phyloP scores from a whole-genome alignment of 139 green algal species.

The Penium margaritaceum region DNA sequence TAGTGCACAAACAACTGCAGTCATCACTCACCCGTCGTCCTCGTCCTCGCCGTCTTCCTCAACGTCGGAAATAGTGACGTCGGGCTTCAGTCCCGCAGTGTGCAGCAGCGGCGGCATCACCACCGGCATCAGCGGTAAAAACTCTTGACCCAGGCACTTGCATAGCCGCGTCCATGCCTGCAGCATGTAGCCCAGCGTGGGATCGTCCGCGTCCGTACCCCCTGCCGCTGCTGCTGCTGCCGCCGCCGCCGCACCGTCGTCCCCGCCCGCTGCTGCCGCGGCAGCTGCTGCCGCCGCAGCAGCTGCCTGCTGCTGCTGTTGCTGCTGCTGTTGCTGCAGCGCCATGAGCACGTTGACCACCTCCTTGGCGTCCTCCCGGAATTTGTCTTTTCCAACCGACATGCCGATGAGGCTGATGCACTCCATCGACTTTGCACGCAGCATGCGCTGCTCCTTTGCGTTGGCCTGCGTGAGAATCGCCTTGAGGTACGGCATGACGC shows the following conservation, averaged over 20 bases:
- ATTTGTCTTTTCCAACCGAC: conserved; percentile 87
- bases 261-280: too few species aligned
- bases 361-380: conserved; percentile 71
- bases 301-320: too few species aligned
- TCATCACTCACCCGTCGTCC: conserved; percentile 24
- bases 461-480: conserved; percentile 68
- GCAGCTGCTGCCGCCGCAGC: too few species aligned
- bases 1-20: too few species aligned
- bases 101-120: conserved; percentile 90
- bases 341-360: conserved; percentile 81
- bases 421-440: conserved; percentile 91
- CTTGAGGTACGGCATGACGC: conserved; percentile 84
- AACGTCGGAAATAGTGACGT: conserved; percentile 68
- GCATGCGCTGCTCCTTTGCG: conserved; percentile 67
- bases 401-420: conserved; percentile 95
- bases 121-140: conserved; percentile 83
- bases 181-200: too few species aligned
- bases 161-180: conserved; percentile 91
- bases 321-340: too few species aligned
- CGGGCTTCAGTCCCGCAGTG: conserved; percentile 68
- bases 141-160: conserved; percentile 90
- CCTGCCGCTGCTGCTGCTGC: too few species aligned
- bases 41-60: conserved; percentile 47
- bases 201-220: too few species aligned
- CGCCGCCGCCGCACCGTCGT: too few species aligned